Base-by-base conservation (phyloP, 129 eudicot species). In the Centrapalus pauciflorus region DNA sequence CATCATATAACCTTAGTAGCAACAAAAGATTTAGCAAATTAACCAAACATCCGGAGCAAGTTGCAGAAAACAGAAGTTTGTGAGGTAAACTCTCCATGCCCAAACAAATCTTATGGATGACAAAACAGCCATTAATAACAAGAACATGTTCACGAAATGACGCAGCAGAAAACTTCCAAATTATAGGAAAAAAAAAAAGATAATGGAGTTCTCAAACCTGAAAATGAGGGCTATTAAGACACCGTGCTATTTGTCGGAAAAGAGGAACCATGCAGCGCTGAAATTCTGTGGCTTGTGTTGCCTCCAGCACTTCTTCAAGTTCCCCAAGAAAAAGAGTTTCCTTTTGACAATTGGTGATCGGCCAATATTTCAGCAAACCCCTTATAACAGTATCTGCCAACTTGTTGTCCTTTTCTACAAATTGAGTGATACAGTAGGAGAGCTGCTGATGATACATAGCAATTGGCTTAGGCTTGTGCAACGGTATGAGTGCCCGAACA, bases 351-450 rank as follows among this genome's bases (percentile, higher is more conserved):
- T 88, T 88, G 14, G 85, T 88, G 57, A 88, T 82, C 0, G 96
- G 96, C 96, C 96, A 88, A 75, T 80, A 88, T 40, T 80, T 88
- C 68, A 88, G 61, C 78, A 88, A 64, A 69, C 96, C 93, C 87
- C 86, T 80, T 27, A 88, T 80, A 29, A 88, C 87, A 2, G 87
- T 80, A 77, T 85, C 96, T 0, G 89, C 88, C 64, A 88, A 69
- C 78, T 77, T 82, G 75, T 75, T 82, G 68, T 87, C 95, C 72
- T 87, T 87, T 34, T 87, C 96, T 52, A 88, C 96, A 72, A 88
- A 88, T 73, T 88, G 96, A 16, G 81, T 80, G 16, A 85, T 77
- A 57, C 96, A 88, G 61, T 88, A 88, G 0, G 89, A 76, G 35
- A 88, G 74, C 74, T 88, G 96, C 71, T 82, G 89, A 80, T 88